Evolutionary conservation across 2,329 filamentous ascomycete species (phyloP), one percentile per base, ranked within the genome.

Genomic region (Chaetomium olivaceum): DNA sequence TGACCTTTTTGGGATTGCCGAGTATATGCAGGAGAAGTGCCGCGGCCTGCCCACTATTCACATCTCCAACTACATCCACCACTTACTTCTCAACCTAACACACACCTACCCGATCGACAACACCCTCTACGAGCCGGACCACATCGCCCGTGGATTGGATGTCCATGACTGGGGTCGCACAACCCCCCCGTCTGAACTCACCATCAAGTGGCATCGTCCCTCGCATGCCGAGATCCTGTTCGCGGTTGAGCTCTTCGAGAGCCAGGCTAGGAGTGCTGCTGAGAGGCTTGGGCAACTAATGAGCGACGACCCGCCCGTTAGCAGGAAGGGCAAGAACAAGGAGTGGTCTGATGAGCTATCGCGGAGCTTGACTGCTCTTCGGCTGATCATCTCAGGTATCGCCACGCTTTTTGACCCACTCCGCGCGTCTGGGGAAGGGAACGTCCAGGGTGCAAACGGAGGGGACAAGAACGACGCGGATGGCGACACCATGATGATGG

Each of bases 321-420:
- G 93, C 77, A 87, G 94, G 64, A 94, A 93, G 71, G 95, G 95
- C 46, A 97, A 94, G 76, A 96, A 96, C 71, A 99, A 98, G 78
- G 94, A 97, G 73, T 99, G 95, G 95, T 97, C 94, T 0, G 95
- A 99, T 76, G 96, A 99, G 76, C 90, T 98, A 31, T 94, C 93
- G 1, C 84, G 95, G 63, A 92, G 97, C 70, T 84, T 99, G 64
- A 91, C 94, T 14, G 89, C 97, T 60, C 82, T 99, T 16, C 86
- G 94, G 33, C 83, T 99, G n/a, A 87, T 97, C 54, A 87, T 96
- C 29, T 96, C 94, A 3, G 95, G 95, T 61, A 89, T 97, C 65
- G 93, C 94, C 8, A 89, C 91, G 1, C 82, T 99, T 12, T 98
- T 99, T 74, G 92, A 97, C 73, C 89, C 92, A 1, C 85, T 87